phyloP scores from a whole-genome alignment of 495 filamentous ascomycete species.

The Margaritispora aquatica region DNA sequence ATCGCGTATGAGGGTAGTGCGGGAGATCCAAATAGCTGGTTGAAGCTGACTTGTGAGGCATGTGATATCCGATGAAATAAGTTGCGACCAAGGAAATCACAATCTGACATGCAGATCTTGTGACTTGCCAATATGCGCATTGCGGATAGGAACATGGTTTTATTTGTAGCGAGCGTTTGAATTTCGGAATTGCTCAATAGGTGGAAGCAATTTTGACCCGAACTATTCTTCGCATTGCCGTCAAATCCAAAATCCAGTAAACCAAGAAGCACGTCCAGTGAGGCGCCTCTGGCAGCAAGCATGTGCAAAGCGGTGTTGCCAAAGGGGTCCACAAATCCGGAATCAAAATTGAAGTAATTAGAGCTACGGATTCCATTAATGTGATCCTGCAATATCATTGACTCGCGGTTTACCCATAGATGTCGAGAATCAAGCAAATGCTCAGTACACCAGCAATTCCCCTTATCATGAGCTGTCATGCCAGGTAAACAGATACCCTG shows the following conservation, averaged over 20 bases:
- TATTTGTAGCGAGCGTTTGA: conserved; percentile 11
- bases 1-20: too few relatives aligned
- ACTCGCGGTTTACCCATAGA: not conserved
- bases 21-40: too few relatives aligned
- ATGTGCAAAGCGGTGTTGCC: conserved; percentile 40
- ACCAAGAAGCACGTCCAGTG: not conserved
- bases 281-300: conserved; percentile 26
- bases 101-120: conserved; percentile 29
- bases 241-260: conserved; percentile 23
- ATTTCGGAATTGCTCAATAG: conserved; percentile 36
- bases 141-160: not conserved
- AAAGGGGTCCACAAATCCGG: conserved; percentile 29
- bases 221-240: conserved; percentile 30
- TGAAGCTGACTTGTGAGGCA: not conserved
- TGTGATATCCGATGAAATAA: conserved; percentile 31
- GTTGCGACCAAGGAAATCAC: conserved; percentile 39
- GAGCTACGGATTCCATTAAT: not conserved
- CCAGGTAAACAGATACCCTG: conserved; percentile 10
- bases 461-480: conserved; percentile 1
- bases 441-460: conserved; percentile 5
- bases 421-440: not conserved
- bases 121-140: not conserved
- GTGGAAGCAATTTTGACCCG: conserved; percentile 43
- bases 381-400: not conserved
- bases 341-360: conserved; percentile 15